phyloP scores from a whole-genome alignment of 2,329 filamentous ascomycete genomes.

The Pseudopyrenochaeta lycopersici region DNA sequence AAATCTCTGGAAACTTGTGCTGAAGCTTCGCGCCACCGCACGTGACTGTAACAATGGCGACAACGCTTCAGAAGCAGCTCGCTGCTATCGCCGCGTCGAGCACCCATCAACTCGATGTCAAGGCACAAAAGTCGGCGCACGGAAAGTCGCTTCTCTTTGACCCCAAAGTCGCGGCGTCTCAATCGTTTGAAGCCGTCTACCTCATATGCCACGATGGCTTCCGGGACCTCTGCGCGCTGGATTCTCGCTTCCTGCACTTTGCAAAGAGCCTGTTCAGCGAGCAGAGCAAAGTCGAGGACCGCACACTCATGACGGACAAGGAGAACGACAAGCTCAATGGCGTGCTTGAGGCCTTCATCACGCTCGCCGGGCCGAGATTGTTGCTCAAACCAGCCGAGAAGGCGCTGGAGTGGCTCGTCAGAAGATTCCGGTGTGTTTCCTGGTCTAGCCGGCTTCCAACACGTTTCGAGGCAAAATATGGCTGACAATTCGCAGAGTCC shows the following conservation, averaged over 20 bases:
- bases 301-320: conserved; percentile 79
- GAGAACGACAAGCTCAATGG: conserved; percentile 85
- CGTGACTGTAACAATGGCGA: conserved; percentile 64
- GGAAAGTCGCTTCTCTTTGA: conserved; percentile 96
- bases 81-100: conserved; percentile 90
- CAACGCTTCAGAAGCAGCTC: conserved; percentile 91
- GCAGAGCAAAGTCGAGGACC: conserved; percentile 88
- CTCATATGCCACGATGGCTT: conserved; percentile 89
- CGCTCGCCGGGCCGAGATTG: conserved; percentile 77
- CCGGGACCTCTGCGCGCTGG: conserved; percentile 87
- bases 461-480: background rate
- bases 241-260: conserved; percentile 79
- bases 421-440: conserved; percentile 72
- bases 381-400: conserved; percentile 88
- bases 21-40: background rate
- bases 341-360: conserved; percentile 83
- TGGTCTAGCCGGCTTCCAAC: background rate
- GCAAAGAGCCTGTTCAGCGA: conserved; percentile 86
- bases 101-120: conserved; percentile 89
- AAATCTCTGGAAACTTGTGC: background rate
- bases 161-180: conserved; percentile 79
- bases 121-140: conserved; percentile 90
- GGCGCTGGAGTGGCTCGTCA: conserved; percentile 91
- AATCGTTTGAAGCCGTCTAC: conserved; percentile 90
- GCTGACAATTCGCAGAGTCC: conserved; percentile 58